Evolutionary conservation across 352 stramenopile species (phyloP).

Genomic region (Thalassiosira mediterranea): DNA sequence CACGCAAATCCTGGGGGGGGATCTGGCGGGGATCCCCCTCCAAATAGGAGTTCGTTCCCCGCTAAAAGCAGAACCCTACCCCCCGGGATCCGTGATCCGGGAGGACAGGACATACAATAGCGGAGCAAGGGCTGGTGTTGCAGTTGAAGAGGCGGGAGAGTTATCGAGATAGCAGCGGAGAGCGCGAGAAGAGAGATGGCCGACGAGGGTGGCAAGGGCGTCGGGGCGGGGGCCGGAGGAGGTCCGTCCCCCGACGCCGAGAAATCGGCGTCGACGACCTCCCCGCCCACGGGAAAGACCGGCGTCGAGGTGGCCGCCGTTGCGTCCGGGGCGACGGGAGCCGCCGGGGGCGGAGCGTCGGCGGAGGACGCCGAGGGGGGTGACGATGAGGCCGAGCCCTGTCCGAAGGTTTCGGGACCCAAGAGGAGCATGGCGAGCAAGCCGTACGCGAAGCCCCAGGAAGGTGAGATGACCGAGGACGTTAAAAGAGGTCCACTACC

Average conservation of each 20-base stretch:
- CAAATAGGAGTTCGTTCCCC: neutral
- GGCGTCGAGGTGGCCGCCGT: neutral
- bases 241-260: too few relatives aligned
- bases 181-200: too few relatives aligned
- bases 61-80: neutral
- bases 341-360: neutral
- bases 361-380: constrained; percentile 6
- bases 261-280: neutral
- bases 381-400: constrained; percentile 22
- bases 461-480: neutral
- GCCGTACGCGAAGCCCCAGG: constrained; percentile 17
- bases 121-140: too few relatives aligned
- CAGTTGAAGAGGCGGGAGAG: too few relatives aligned
- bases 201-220: neutral
- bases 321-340: neutral
- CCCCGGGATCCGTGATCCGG: neutral
- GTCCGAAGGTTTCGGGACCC: constrained; percentile 36
- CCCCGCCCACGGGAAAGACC: neutral
- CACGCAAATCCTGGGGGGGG: neutral
- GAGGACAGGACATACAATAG: constrained; percentile 6
- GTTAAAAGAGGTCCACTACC: neutral
- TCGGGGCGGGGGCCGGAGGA: too few relatives aligned
- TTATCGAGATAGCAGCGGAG: too few relatives aligned
- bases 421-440: neutral
- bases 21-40: neutral